phyloP scores from a whole-genome alignment of 1,284 basidiomycete species.

The Hypsizygus ulmarius region DNA sequence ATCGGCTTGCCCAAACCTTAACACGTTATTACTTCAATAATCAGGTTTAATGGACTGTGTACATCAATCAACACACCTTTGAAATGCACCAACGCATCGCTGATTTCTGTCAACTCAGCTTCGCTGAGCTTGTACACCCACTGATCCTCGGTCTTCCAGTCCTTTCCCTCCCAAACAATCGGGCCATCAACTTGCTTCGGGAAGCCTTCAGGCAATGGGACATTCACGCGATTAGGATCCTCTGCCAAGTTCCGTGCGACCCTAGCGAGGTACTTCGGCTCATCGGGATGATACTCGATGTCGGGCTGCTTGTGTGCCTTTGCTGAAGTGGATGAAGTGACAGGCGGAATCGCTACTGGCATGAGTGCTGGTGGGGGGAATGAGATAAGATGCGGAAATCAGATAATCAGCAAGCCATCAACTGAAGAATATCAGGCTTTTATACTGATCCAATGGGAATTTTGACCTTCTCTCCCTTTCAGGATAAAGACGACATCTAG shows the following conservation, averaged over 20 bases:
- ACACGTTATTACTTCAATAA: background rate
- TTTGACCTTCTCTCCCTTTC: background rate
- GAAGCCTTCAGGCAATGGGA: slow-evolving; percentile 34
- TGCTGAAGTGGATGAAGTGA: slow-evolving; percentile 12
- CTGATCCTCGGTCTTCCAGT: slow-evolving; percentile 38
- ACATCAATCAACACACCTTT: slow-evolving; percentile 29
- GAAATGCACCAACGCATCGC: slow-evolving; percentile 36
- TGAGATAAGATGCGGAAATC: background rate
- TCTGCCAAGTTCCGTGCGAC: slow-evolving; percentile 35
- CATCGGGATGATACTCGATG: slow-evolving; percentile 41
- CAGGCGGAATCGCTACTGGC: slow-evolving; percentile 2
- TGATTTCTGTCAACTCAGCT: slow-evolving; percentile 36
- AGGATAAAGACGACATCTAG: background rate
- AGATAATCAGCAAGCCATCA: no score
- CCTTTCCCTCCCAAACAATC: slow-evolving; percentile 42
- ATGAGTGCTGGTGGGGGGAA: background rate
- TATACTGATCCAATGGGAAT: slow-evolving; percentile 9
- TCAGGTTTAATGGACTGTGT: background rate
- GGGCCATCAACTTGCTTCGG: slow-evolving; percentile 34
- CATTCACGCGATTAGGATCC: slow-evolving; percentile 33
- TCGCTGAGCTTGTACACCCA: slow-evolving; percentile 38
- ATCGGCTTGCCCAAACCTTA: slow-evolving; percentile 30
- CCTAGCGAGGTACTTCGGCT: slow-evolving; percentile 35
- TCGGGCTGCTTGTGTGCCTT: slow-evolving; percentile 33
- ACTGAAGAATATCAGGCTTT: background rate